Base-by-base conservation (phyloP, 441 rosid species). In the Populus tomentosa region DNA sequence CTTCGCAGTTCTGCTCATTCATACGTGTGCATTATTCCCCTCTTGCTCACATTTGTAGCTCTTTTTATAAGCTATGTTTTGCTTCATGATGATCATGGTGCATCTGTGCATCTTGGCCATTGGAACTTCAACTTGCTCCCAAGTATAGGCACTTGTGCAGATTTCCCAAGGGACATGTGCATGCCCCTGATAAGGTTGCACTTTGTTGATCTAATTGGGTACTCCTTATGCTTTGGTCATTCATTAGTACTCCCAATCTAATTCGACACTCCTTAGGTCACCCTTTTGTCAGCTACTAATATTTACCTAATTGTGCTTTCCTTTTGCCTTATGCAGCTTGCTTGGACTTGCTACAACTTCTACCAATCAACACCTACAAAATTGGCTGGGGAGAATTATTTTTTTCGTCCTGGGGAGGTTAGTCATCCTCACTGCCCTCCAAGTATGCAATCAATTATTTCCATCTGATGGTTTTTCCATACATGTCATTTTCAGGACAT, bases 321-420 rank as follows among this genome's bases (percentile, higher is more conserved):
- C 26, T 3, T 61, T 1, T 61, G 26, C 64, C 24, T 61, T 21
- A 59, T 81, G 85, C 87, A 96, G 99, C 99, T 96, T 85, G 98
- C 93, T 23, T 90, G 98, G 97, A 96, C 99, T 9, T 96, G 99
- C 77, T 96, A 94, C 83, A 96, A 92, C 80, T 92, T 96, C 79
- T 96, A 96, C 83, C 94, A 89, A 80, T 88, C 94, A 36, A 93
- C 99, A 33, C 92, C 95, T 33, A 92, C 98, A 79, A 96, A 96
- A 87, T 84, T 94, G 82, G 98, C 98, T 6, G 99, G 98, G 79
- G 99, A 96, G 88, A 96, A 91, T 78, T 96, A 96, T 79, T 92
- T 88, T 86, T 96, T 96, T 86, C 87, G 71, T 73, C 59, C 90
- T 63, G 99, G 97, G 62, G 75, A 86, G 95, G 98, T 91, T 72